These are phyloP conservation scores for Trebouxiophyceae sp. DNA, from an alignment of 163 green algal species.

Conservation along the genomic window DNA sequence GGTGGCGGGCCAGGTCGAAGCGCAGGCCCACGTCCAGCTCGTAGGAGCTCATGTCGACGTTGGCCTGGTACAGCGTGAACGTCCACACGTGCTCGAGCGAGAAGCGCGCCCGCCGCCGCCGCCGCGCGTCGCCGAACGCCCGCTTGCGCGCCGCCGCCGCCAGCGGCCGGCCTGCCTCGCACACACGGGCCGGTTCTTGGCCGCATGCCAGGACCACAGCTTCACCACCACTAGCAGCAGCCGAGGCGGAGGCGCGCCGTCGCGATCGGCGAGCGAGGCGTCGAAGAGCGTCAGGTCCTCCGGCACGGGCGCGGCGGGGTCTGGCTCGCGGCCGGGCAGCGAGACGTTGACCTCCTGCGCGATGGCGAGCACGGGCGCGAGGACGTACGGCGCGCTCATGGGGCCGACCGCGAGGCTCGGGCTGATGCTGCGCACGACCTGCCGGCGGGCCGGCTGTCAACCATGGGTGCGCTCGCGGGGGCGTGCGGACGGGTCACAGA, in stretches of 20 bases:
- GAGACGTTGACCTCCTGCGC: slow-evolving; percentile 36
- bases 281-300: slow-evolving; percentile 9
- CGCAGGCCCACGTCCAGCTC: slow-evolving; percentile 29
- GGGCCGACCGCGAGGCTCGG: slow-evolving; percentile 25
- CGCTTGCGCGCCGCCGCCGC: slow-evolving; percentile 8
- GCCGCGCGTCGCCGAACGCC: background rate
- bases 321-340: slow-evolving; percentile 10
- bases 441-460: no score
- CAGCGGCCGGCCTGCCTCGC: slow-evolving; percentile 23
- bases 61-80: slow-evolving; percentile 58
- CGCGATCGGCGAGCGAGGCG: no score
- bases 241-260: no score
- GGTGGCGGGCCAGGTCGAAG: slow-evolving; percentile 46
- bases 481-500: background rate
- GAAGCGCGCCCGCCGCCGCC: slow-evolving; percentile 11
- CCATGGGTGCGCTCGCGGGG: background rate
- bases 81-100: slow-evolving; percentile 42
- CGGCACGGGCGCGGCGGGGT: background rate
- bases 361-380: slow-evolving; percentile 40
- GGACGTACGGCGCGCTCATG: slow-evolving; percentile 28
- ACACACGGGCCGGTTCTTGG: background rate
- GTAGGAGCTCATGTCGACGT: slow-evolving; percentile 43
- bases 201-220: background rate
- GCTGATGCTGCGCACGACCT: slow-evolving; percentile 30
- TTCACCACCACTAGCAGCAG: no score